Conservation (phyloP, 108 stramenopile species). For the Epipyxis sp. region DNA sequence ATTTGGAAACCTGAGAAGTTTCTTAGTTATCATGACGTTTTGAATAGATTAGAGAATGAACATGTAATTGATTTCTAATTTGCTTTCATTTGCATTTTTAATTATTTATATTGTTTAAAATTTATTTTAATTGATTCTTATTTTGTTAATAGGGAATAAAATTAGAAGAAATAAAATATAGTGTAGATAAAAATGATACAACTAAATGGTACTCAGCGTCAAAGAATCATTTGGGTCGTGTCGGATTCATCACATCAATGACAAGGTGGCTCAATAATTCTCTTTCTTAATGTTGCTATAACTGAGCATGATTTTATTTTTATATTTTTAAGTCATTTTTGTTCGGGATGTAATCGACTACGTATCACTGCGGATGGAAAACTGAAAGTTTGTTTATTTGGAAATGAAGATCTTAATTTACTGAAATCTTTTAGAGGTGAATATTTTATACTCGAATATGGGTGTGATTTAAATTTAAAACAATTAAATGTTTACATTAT, state of each 20-base stretch:
- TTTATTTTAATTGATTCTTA: no score
- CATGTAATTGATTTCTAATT: background rate
- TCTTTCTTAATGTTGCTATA: no score
- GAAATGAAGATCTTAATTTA: slow-evolving; percentile 74
- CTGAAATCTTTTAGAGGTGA: slow-evolving; percentile 54
- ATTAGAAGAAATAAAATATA: background rate
- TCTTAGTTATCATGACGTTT: slow-evolving; percentile 78
- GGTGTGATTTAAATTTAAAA: background rate
- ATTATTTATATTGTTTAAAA: background rate
- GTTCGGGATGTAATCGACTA: slow-evolving; percentile 90
- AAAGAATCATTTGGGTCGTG: slow-evolving; percentile 37
- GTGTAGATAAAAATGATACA: slow-evolving; percentile 84
- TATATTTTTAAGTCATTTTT: slow-evolving; percentile 71
- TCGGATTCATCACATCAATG: slow-evolving; percentile 99
- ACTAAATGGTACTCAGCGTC: slow-evolving; percentile 82
- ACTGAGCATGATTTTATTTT: no score
- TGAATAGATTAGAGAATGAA: slow-evolving; percentile 45
- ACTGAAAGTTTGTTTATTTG: slow-evolving; percentile 93
- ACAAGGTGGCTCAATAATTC: no score
- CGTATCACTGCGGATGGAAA: slow-evolving; percentile 95
- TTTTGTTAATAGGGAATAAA: slow-evolving; percentile 57
- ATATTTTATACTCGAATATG: no score
- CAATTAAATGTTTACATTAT: slow-evolving; percentile 46
- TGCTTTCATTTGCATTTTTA: background rate
- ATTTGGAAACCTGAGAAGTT: slow-evolving; percentile 72